Conservation (phyloP, 345 rosid genomes). For the Melaleuca alternifolia region DNA sequence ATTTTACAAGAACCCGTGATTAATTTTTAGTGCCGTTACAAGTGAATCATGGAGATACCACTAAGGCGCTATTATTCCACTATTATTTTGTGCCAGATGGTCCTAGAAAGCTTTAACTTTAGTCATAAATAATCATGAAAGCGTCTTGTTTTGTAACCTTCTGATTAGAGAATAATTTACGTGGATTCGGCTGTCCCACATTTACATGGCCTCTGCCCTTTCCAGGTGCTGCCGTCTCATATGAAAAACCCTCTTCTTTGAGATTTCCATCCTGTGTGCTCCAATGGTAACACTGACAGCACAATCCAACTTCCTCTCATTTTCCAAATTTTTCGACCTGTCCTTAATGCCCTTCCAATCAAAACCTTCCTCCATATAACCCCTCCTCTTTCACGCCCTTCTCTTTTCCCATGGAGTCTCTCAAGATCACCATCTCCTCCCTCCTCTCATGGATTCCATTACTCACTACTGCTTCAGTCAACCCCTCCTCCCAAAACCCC, state of each 20-base stretch:
- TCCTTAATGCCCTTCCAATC: background rate
- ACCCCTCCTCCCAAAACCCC: background rate
- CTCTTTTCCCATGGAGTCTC: slow-evolving; percentile 13
- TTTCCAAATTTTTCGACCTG: background rate
- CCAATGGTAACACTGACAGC: background rate
- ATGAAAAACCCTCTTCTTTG: background rate
- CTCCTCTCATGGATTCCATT: slow-evolving; percentile 37
- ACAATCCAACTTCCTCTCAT: no score
- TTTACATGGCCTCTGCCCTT: background rate
- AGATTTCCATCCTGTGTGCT: background rate
- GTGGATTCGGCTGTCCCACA: background rate
- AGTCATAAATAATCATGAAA: background rate
- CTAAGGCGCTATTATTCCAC: background rate
- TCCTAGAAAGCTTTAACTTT: background rate
- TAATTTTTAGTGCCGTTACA: background rate
- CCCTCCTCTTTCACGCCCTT: background rate
- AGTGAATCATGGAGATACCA: background rate
- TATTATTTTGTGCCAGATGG: background rate
- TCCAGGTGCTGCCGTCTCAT: background rate
- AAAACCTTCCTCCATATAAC: background rate
- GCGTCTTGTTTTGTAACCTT: background rate
- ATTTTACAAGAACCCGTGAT: background rate
- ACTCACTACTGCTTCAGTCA: background rate
- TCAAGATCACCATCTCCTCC: slow-evolving; percentile 13
- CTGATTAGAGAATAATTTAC: background rate